A percentile compares a stretch with the other conserved stretches of the same genome.
phyloP scores from a whole-genome alignment of 2,329 filamentous ascomycete species.

The Talaromyces sp. region DNA sequence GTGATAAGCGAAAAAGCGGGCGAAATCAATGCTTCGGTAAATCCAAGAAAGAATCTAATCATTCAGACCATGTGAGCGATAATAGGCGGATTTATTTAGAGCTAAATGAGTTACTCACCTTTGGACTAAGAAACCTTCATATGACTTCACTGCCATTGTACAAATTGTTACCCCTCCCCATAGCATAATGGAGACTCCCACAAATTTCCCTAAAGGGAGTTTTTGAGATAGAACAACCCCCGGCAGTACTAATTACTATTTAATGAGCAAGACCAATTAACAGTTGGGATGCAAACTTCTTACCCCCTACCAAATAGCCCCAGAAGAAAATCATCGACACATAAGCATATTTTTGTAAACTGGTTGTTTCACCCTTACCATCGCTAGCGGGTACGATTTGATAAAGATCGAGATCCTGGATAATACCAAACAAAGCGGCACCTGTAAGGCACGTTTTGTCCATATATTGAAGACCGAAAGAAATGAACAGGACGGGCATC shows the following conservation, averaged over 20 bases:
- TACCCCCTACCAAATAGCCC: constrained; percentile 3
- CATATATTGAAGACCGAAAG: neutral
- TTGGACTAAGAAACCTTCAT: neutral
- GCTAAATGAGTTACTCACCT: neutral
- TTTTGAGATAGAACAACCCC: neutral
- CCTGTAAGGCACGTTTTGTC: constrained; percentile 53
- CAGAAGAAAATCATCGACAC: neutral
- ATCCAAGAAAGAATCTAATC: constrained; percentile 23
- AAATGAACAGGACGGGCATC: neutral
- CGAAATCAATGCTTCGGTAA: constrained; percentile 17
- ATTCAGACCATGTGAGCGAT: neutral
- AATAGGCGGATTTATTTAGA: neutral
- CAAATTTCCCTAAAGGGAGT: neutral
- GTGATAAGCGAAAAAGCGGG: constrained; percentile 37
- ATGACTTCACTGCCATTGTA: neutral
- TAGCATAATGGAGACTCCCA: neutral
- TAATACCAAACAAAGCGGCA: constrained; percentile 62
- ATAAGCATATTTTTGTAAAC: neutral
- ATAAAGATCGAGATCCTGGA: constrained; percentile 46
- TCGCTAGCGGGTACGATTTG: neutral
- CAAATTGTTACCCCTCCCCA: neutral
- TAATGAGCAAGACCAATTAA: neutral
- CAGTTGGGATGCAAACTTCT: neutral
- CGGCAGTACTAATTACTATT: neutral
- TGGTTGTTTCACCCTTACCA: neutral